Evolutionary conservation across 2,329 filamentous ascomycete species (phyloP), one percentile per base, ranked within the genome.

Genomic region (Pseudopithomyces maydicus): DNA sequence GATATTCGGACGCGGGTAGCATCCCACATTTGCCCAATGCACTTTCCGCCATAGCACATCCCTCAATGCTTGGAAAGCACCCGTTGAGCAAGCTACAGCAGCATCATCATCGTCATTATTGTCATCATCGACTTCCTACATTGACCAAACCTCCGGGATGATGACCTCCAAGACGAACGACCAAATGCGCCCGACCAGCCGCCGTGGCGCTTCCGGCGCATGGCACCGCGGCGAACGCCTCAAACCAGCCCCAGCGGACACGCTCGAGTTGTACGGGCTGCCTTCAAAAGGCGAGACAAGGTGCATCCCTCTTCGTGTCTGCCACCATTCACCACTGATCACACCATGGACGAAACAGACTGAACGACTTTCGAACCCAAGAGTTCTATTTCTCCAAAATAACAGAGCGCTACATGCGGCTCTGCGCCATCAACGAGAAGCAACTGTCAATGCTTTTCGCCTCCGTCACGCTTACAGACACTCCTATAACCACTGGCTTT

Each of bases 231-330:
- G 49, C 36, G 70, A 71, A 52, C 71, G 74, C 61, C 80, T 96
- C 62, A 92, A 90, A 74, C 89, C 90, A 12, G 84, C 88, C 58
- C 85, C 89, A 43, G 80, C 87, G 55, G 92, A 97, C 74, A 86
- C 90, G 14, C 81, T 98, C 26, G 90, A 96, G 66, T 84, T 82
- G 58, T 90, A 96, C 64, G 93, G 94, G 1, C 83, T 97, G 63
- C 91, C 91, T 4, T 97, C 92, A 2, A 97, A 97, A 72, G 94
- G 94, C 51, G 94, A 98, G 75, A 90, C 84, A 46, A 89, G 90
- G 92, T 94, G 81, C 56, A 55, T 59, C 57, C 46, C 38, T 29
- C 46, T n/a, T 41, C 20, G 39, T 26, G 36, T 19, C 15, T 41
- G 6, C 1, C 8, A 10, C 7, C 10, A 29, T 29, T 2, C 6